Evolutionary conservation across 2,329 filamentous ascomycete species (phyloP), one percentile per base, ranked within the genome.

Genomic region (Xylaria sp.): DNA sequence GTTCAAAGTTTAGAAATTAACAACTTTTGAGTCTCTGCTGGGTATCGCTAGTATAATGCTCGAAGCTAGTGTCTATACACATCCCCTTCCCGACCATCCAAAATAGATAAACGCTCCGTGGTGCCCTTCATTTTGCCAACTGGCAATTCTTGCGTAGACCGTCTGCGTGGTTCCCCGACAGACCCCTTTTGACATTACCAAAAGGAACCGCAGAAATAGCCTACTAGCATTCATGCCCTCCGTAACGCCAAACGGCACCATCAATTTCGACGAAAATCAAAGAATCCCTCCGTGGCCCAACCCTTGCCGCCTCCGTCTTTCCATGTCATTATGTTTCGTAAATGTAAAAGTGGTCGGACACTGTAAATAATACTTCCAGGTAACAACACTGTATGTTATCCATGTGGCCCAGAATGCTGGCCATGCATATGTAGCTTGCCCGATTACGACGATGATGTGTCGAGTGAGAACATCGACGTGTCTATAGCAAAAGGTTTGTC

Each of bases 401-500:
- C 30, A 24, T 55, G 19, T 21, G 12, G 19, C 34, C 11, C 27
- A 24, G 55, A 24, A 45, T 47, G 32, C 14, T 47, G 32, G n/a
- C 7, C 45, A 36, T 36, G 60, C 39, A 56, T 42, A 34, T 24
- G 14, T 27, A 42, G 47, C 27, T 34, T 17, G 50, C 17, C 24
- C 24, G 24, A 27, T 27, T 27, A 32, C 36, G n/a, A 32, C 67
- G 36, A 67, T 76, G 77, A 71, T 72, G 71, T 77, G 68, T 82
- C 80, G 72, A 85, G 75, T 27, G 78, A 79, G 73, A 81, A 86
- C 14, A 83, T 69, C 6, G 77, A 79, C 54, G 81, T 81, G 67
- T 89, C 86, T 62, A 89, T 78, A 70, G 81, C 74, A 69, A 88
- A 86, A 0, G 85, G 82, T 76, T 88, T 88, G 61, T 80, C 80